Base-by-base conservation (phyloP, 345 rosid species). In the Eucalyptus curtisii region DNA sequence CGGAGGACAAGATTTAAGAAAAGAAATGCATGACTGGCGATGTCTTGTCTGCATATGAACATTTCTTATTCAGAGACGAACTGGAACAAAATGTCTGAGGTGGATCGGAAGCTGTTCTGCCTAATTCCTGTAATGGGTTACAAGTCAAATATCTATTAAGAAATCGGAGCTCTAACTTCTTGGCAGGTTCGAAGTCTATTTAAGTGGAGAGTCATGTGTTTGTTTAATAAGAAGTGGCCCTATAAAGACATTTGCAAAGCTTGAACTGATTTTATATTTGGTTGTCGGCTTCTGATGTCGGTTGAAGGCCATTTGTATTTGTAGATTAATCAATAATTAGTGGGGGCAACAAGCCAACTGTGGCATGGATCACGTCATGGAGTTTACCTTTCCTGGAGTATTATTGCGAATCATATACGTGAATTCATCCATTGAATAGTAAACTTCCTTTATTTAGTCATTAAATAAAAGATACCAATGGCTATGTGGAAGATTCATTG, bases 281-380 rank as follows among this genome's bases (percentile, higher is more conserved):
- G 45, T 5, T 40, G 47, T 76, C 30, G 24, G 47, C 84, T 40
- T 76, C 84, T 76, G 45, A 86, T 86, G n/a, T 86, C 87, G 30
- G 61, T 86, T 50, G 55, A 49, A 55, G 64, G 64, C 66, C 16
- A 55, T 49, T 6, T 20, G 45, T 25, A 9, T 50, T 50, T 31
- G 45, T 52, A 49, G 30, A 31, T 86, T 50, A 86, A 49, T 61
- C 64, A 55, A 86, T 31, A 86, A 33, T 17, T 49, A 86, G 87
- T 90, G 87, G 89, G 89, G 87, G 87, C 88, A 44, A 0, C 49
- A 81, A 45, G 87, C 89, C 88, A 89, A 87, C 89, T 90, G 64
- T 31, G 42, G 88, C 44, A 31, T 22, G 68, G 55, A 91, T 85
- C 44, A 11, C 84, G 24, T 76, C 84, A 76, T 76, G 15, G 47